These are phyloP conservation scores for Epichloe elymi DNA, from an alignment of 2,329 filamentous ascomycete genomes.

Conservation along the genomic window DNA sequence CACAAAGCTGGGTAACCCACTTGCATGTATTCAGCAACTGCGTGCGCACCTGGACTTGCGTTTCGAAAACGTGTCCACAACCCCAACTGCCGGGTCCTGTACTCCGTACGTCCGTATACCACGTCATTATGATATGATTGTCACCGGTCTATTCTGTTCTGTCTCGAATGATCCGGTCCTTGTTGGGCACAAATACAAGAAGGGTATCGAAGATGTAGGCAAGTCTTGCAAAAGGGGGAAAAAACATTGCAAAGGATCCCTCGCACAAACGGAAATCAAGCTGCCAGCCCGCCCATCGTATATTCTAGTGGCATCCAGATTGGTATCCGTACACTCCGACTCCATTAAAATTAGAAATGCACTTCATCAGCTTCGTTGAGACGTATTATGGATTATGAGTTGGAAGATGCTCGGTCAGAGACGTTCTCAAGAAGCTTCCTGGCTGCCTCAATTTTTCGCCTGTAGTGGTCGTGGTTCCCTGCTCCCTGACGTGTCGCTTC, in stretches of 20 bases:
- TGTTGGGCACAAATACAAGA: constrained; percentile 6
- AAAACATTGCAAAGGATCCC: neutral
- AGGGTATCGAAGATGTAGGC: constrained; percentile 14
- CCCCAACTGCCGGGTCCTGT: neutral
- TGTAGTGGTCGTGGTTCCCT: constrained; percentile 50
- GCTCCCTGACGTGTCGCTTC: constrained; percentile 40
- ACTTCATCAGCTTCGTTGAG: constrained; percentile 1
- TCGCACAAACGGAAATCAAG: neutral
- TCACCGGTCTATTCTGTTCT: neutral
- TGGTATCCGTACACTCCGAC: too few relatives aligned
- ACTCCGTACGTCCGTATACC: neutral
- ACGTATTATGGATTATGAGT: neutral
- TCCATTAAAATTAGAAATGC: neutral
- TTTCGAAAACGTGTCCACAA: constrained; percentile 1
- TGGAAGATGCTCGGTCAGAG: neutral
- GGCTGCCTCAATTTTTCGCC: constrained; percentile 62
- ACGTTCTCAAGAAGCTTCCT: constrained; percentile 50
- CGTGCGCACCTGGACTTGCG: neutral
- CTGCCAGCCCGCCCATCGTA: neutral
- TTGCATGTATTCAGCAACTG: neutral
- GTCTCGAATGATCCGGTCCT: neutral
- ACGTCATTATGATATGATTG: neutral
- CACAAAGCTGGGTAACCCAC: neutral
- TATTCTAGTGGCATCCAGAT: too few relatives aligned
- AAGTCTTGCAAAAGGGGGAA: neutral